Base-by-base conservation (phyloP, 139 green algal genomes). In the Chlorella sp. region DNA sequence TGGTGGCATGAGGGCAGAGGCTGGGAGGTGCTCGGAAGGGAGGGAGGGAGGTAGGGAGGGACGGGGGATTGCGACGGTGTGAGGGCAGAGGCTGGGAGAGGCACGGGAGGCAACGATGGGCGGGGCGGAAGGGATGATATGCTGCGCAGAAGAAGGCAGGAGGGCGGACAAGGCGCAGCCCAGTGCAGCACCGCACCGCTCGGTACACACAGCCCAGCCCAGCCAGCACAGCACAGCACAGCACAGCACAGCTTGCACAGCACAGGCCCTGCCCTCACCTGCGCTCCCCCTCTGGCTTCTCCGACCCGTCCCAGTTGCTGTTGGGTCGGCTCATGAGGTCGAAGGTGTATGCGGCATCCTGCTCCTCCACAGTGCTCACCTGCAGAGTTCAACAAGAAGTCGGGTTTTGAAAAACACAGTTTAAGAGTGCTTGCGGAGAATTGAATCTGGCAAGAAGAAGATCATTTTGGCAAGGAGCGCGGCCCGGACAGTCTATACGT, bases 261-360 rank as follows among this genome's bases (percentile, higher is more conserved):
- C 64, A 16, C 64, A 77, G 7, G 19, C 69, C 26, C 69, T 77
- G 69, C 75, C 15, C 9, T 37, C 48, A 57, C 48, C 48, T 57
- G 2, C n/a, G 34, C 66, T 64, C 39, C 30, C 40, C 42, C 42
- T 40, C 42, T 0, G 79, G 79, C 28, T 36, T 87, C 83, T 79
- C 83, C 2, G 61, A 79, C 24, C 91, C 73, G 37, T 92, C 81
- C 66, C 88, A 83, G 36, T 93, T 78, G 18, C 19, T 37, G 79
- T 93, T 85, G 12, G 90, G 82, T 28, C 90, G 89, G 24, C 48
- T 28, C 0, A 18, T 64, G 37, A 93, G 57, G 32, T 92, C 81
- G 42, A 93, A 90, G 40, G 73, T 87, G 85, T 93, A 93, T 39
- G 86, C 73, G 21, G 76, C 69, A 32, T 92, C 88, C 69, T 92